phyloP scores from a whole-genome alignment of 345 rosid genomes.

The Gossypium australe region DNA sequence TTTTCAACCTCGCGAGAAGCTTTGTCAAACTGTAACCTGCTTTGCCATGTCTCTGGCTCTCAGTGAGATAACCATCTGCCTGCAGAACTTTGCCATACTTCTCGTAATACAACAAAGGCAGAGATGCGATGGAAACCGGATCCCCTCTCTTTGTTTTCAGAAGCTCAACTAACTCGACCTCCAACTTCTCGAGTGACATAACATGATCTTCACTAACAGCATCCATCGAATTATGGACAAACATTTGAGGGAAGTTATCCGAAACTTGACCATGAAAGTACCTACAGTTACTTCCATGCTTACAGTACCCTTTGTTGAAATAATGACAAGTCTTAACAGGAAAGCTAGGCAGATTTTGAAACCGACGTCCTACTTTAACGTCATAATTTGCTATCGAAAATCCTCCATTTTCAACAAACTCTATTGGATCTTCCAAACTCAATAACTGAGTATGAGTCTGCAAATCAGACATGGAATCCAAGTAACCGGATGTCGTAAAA shows the following conservation, averaged over 20 bases:
- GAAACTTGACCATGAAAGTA: slow-evolving; percentile 44
- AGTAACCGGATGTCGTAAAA: slow-evolving; percentile 14
- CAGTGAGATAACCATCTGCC: slow-evolving; percentile 67
- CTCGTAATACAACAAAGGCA: slow-evolving; percentile 60
- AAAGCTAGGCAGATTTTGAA: slow-evolving; percentile 27
- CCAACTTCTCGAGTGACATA: slow-evolving; percentile 43
- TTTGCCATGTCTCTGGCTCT: slow-evolving; percentile 71
- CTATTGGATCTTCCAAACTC: slow-evolving; percentile 41
- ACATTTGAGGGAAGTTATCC: slow-evolving; percentile 29
- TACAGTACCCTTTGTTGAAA: slow-evolving; percentile 59
- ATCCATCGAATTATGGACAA: slow-evolving; percentile 24
- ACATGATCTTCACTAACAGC: slow-evolving; percentile 31
- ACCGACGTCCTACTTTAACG: slow-evolving; percentile 21
- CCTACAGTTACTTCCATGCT: slow-evolving; percentile 58
- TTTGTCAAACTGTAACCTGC: slow-evolving; percentile 63
- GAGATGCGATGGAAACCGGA: slow-evolving; percentile 63
- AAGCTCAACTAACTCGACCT: slow-evolving; percentile 49
- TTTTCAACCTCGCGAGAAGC: slow-evolving; percentile 51
- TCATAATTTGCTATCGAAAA: slow-evolving; percentile 24
- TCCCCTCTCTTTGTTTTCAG: slow-evolving; percentile 47
- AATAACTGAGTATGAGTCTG: slow-evolving; percentile 33
- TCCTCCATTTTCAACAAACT: slow-evolving; percentile 23
- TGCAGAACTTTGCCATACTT: slow-evolving; percentile 58
- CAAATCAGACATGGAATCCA: slow-evolving; percentile 26
- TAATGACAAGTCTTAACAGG: slow-evolving; percentile 53